These are phyloP conservation scores for Eucalyptus pumila DNA, from an alignment of 345 rosid genomes.

Conservation along the genomic window DNA sequence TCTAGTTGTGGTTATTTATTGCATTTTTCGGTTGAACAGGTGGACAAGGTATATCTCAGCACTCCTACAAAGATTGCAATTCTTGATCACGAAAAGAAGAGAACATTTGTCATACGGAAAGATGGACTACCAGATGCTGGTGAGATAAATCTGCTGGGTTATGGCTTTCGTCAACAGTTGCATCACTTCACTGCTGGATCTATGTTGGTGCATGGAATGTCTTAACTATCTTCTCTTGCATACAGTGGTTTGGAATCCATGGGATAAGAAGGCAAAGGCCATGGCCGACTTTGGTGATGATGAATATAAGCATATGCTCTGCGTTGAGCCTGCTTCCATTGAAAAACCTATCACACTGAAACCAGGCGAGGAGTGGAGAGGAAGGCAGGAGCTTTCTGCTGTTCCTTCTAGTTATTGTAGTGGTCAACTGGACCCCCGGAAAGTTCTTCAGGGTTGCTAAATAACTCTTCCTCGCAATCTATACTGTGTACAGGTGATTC, in stretches of 20 bases:
- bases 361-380: slow-evolving; percentile 96
- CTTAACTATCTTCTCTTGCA: neutral
- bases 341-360: slow-evolving; percentile 76
- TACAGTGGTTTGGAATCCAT: slow-evolving; percentile 97
- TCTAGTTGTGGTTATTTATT: neutral
- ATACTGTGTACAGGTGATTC: slow-evolving; percentile 23
- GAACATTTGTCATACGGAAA: slow-evolving; percentile 86
- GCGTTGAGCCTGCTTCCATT: slow-evolving; percentile 83
- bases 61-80: slow-evolving; percentile 91
- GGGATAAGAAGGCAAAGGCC: slow-evolving; percentile 89
- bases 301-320: slow-evolving; percentile 90
- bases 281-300: slow-evolving; percentile 90
- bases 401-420: slow-evolving; percentile 95
- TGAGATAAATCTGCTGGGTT: slow-evolving; percentile 10
- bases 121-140: slow-evolving; percentile 99
- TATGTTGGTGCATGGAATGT: neutral
- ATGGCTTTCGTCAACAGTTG: neutral
- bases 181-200: neutral
- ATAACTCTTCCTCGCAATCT: neutral
- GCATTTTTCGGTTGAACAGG: slow-evolving; percentile 14
- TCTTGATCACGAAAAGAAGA: slow-evolving; percentile 89
- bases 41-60: slow-evolving; percentile 74
- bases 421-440: slow-evolving; percentile 93
- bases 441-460: slow-evolving; percentile 47
- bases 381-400: slow-evolving; percentile 79